Conservation (phyloP, 2,329 filamentous ascomycete genomes). For the Penicillium sp. region DNA sequence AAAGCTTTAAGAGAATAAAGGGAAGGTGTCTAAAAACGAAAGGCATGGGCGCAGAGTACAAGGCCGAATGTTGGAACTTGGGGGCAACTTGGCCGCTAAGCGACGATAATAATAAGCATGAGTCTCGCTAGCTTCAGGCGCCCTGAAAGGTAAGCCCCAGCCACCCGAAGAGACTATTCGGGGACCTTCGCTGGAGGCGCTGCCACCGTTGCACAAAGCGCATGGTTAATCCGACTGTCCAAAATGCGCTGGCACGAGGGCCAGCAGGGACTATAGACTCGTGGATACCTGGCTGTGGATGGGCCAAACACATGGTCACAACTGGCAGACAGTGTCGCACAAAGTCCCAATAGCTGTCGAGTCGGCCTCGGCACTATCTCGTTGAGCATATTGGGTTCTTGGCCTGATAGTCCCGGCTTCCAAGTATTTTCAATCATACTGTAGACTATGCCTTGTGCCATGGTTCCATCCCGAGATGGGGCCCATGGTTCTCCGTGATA, state of each 20-base stretch:
- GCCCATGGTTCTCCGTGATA: background rate
- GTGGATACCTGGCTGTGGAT: background rate
- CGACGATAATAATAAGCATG: background rate
- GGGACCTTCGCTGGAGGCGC: background rate
- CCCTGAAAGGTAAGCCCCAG: background rate
- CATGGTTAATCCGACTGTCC: conserved; percentile 4
- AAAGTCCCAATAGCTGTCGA: background rate
- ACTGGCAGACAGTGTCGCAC: background rate
- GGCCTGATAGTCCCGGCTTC: no score
- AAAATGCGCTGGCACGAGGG: conserved; percentile 3
- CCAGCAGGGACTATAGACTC: background rate
- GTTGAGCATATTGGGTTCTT: no score
- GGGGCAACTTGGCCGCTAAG: background rate
- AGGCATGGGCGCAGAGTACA: no score
- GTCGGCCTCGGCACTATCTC: background rate
- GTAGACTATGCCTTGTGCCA: background rate
- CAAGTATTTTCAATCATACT: background rate
- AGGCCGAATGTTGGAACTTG: background rate
- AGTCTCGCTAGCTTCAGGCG: background rate
- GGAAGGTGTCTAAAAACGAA: background rate
- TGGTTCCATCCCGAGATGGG: background rate
- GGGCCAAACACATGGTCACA: background rate
- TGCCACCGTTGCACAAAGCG: background rate
- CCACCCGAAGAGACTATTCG: background rate
- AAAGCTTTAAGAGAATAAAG: background rate